A percentile compares a stretch with the other conserved stretches of the same genome.
phyloP scores from a whole-genome alignment of 1,284 basidiomycete genomes.

The Ceratobasidium sp. region DNA sequence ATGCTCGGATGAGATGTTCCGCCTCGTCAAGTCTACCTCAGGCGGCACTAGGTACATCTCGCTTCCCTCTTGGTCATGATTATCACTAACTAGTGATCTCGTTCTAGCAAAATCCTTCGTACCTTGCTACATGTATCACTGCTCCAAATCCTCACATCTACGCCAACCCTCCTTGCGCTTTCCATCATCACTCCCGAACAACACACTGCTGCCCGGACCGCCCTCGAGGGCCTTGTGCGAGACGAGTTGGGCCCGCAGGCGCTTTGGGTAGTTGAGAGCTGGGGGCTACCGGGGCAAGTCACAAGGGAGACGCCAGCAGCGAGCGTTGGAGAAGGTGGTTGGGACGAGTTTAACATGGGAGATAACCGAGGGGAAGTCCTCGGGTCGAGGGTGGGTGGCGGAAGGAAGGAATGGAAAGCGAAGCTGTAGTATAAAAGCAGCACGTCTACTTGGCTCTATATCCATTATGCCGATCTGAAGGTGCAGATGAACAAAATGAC shows the following conservation, averaged over 20 bases:
- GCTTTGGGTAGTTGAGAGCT: conserved; percentile 40
- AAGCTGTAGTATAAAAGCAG: conserved; percentile 31
- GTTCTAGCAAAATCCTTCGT: conserved; percentile 30
- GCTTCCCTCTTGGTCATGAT: background rate
- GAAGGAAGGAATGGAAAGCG: conserved; percentile 39
- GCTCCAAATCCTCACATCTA: conserved; percentile 38
- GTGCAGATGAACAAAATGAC: too few species aligned
- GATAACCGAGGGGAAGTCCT: conserved; percentile 43
- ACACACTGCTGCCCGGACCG: conserved; percentile 12
- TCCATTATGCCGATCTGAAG: too few species aligned
- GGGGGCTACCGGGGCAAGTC: conserved; percentile 48
- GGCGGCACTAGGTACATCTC: conserved; percentile 37
- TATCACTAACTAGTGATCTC: background rate
- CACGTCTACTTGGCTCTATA: too few species aligned
- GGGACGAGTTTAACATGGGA: conserved; percentile 43
- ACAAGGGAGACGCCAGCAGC: conserved; percentile 47
- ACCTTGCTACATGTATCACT: conserved; percentile 38
- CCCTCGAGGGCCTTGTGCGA: conserved; percentile 38
- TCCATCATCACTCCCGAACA: conserved; percentile 41
- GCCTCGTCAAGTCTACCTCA: conserved; percentile 38
- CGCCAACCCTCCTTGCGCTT: conserved; percentile 31
- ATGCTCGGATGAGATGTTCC: conserved; percentile 40
- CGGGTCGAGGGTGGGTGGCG: conserved; percentile 1
- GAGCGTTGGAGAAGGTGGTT: conserved; percentile 14
- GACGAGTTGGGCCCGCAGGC: conserved; percentile 44